A percentile compares a stretch with the other conserved stretches of the same genome.
Conservation (phyloP, 1,284 basidiomycete species). For the Ustilago curta region DNA sequence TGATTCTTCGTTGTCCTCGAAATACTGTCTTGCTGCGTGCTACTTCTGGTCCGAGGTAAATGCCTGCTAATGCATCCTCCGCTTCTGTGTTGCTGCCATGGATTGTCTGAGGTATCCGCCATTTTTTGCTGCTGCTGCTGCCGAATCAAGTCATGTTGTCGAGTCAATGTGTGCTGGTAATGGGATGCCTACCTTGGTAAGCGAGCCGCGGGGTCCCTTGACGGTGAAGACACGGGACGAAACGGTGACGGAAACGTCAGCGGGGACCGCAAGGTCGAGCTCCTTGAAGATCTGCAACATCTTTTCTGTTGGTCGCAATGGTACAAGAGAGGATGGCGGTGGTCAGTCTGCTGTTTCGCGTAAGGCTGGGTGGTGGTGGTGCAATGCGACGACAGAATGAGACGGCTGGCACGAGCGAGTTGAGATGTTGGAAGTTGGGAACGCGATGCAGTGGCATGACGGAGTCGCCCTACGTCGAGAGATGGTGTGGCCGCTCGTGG, state of each 20-base stretch:
- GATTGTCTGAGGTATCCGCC: too few relatives aligned
- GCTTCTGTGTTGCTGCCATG: not conserved
- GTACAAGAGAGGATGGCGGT: not conserved
- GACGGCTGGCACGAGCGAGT: constrained; percentile 7
- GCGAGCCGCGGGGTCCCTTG: constrained; percentile 68
- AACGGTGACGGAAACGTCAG: constrained; percentile 61
- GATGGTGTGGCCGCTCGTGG: not conserved
- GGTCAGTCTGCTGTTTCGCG: constrained; percentile 10
- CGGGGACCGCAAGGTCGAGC: constrained; percentile 67
- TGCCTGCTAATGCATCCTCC: not conserved
- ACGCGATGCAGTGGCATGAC: not conserved
- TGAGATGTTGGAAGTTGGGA: not conserved
- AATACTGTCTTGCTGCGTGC: too few relatives aligned
- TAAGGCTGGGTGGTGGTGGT: not conserved
- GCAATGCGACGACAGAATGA: not conserved
- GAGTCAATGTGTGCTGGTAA: not conserved
- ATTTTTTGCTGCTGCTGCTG: constrained; percentile 15
- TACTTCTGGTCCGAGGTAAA: too few relatives aligned
- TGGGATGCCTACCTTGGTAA: constrained; percentile 66
- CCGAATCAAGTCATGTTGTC: constrained; percentile 2
- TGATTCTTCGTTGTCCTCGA: too few relatives aligned
- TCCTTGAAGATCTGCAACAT: constrained; percentile 70
- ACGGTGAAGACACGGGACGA: constrained; percentile 66
- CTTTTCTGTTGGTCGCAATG: constrained; percentile 32
- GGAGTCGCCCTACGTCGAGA: not conserved